Evolutionary conservation across 768 basidiomycete species (phyloP), one percentile per base, ranked within the genome.

Genomic region (Pleurotus tuoliensis): DNA sequence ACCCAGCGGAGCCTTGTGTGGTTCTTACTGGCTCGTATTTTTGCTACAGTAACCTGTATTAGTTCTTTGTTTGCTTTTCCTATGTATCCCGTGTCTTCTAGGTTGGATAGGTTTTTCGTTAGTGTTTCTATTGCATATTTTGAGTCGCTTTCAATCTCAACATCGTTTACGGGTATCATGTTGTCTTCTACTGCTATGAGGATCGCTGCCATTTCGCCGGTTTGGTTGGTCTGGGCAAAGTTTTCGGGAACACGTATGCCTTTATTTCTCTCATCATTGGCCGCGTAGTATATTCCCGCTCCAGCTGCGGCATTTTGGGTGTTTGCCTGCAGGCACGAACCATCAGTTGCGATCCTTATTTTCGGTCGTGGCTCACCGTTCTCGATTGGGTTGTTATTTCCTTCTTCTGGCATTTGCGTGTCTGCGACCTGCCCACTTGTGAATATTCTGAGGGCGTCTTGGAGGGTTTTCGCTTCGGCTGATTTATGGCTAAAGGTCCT

Each of bases 71-170:
- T 71, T 1, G 27, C 11, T 0, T 63, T 45, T 0, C 39, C 46
- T 0, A 66, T 64, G 63, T 61, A 76, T 0, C 72, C 70, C 0
- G 13, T 9, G 43, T 73, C 63, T 41, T 74, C 69, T 62, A 64
- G 64, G 1, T 46, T 47, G 0, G 34, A 9, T 2, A 64, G 47
- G 41, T 67, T 37, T 24, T 56, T 58, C 0, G 64, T 70, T 0
- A 70, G 27, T 1, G 47, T 66, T 7, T 68, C 56, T 9, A 68
- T 59, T 1, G 55, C 55, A 18, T 66, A 56, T 48, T 56, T 43
- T 1, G 67, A 70, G 8, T 30, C 7, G 5, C 27, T 30, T 9
- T 30, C 27, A 30, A 30, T 30, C 8, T 30, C 27, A 30, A 30
- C 8, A 1, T 43, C 24, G 0, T 18, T 15, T 16, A 60, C 44